These are phyloP conservation scores for Nigrograna mackinnonii DNA, from an alignment of 2,329 filamentous ascomycete genomes.

Conservation along the genomic window DNA sequence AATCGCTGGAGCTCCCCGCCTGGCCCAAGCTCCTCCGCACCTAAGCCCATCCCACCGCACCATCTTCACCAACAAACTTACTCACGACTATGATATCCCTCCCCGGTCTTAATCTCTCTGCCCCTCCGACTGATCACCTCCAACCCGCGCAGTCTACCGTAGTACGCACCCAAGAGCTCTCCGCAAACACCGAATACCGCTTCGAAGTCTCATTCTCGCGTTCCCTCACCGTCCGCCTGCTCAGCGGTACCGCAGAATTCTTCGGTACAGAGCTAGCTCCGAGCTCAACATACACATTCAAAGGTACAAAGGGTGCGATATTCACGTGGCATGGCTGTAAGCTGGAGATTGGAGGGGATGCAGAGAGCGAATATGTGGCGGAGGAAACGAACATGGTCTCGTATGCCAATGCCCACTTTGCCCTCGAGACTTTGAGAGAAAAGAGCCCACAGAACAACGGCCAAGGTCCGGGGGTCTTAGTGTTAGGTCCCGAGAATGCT, in stretches of 20 bases:
- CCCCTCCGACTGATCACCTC: conserved; percentile 30
- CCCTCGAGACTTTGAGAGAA: conserved; percentile 73
- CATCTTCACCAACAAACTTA: no score
- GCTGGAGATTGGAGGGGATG: conserved; percentile 76
- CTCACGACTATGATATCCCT: conserved; percentile 45
- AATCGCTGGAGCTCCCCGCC: no score
- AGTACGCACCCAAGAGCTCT: conserved; percentile 45
- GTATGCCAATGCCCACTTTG: conserved; percentile 86
- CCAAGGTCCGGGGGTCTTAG: conserved; percentile 78
- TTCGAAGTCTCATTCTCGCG: conserved; percentile 43
- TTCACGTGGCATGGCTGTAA: conserved; percentile 91
- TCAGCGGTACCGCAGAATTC: conserved; percentile 84
- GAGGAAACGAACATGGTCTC: conserved; percentile 81
- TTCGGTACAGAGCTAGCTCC: conserved; percentile 92
- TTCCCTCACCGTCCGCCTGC: conserved; percentile 58
- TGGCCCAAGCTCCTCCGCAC: no score
- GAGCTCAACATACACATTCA: conserved; percentile 79
- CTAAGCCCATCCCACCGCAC: neutral
- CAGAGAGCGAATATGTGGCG: conserved; percentile 68
- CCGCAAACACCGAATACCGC: conserved; percentile 50
- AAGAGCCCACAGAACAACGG: conserved; percentile 51
- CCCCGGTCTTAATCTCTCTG: conserved; percentile 50
- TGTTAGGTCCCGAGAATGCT: conserved; percentile 75
- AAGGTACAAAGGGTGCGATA: conserved; percentile 81
- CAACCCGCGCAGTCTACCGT: conserved; percentile 21